Conservation (phyloP, 495 filamentous ascomycete genomes). For the Durotheca rogersii region DNA sequence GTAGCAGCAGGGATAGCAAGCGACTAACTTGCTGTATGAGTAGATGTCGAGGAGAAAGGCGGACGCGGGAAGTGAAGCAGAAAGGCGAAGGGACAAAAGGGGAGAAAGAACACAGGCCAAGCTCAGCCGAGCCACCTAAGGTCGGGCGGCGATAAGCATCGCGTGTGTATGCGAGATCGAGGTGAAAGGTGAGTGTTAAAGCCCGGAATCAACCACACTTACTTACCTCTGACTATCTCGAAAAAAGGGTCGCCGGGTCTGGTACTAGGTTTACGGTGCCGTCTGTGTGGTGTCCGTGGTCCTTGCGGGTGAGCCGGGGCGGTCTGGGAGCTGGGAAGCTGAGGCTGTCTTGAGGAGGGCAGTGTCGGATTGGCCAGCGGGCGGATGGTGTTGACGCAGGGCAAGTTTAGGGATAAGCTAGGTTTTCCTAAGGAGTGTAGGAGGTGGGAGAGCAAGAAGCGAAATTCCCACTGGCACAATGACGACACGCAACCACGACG, state of each 20-base stretch:
- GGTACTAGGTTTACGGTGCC: too few species aligned
- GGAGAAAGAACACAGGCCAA: too few species aligned
- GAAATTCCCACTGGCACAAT: conserved; percentile 9
- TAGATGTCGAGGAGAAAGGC: background rate
- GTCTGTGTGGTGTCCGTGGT: background rate
- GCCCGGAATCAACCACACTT: too few species aligned
- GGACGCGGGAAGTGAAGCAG: background rate
- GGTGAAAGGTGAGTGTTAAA: too few species aligned
- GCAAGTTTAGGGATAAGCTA: too few species aligned
- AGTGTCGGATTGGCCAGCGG: conserved; percentile 25
- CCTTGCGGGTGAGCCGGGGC: conserved; percentile 22
- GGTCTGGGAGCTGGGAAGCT: conserved; percentile 5
- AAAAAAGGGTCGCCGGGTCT: too few species aligned
- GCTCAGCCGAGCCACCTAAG: too few species aligned
- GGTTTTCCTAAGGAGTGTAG: conserved; percentile 10
- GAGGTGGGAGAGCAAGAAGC: conserved; percentile 5
- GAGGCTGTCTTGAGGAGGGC: conserved; percentile 5
- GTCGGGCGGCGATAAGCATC: background rate
- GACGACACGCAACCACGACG: conserved; percentile 13
- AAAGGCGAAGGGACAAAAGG: background rate
- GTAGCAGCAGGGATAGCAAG: background rate
- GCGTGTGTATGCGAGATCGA: too few species aligned
- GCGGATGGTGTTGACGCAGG: too few species aligned
- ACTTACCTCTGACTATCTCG: too few species aligned
- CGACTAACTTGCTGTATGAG: background rate